A percentile compares a stretch with the other conserved stretches of the same genome.
These are phyloP conservation scores for Chytriomyces sp. DNA, from an alignment of 192 early-diverging fungal species.

Conservation along the genomic window DNA sequence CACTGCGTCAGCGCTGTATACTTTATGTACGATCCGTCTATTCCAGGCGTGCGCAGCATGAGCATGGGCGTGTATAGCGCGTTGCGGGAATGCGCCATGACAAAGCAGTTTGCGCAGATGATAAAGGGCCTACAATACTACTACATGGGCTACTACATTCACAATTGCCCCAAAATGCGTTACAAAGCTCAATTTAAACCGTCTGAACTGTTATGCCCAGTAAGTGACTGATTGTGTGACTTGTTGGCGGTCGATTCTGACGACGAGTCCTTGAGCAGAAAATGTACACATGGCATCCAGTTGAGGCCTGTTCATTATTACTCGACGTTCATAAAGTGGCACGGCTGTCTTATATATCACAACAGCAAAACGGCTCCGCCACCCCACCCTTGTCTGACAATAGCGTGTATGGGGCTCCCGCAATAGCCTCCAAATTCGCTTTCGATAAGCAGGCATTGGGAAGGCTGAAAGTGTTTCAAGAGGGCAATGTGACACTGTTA, in stretches of 20 bases:
- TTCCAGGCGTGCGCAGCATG: slow-evolving; percentile 65
- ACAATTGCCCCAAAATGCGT: slow-evolving; percentile 88
- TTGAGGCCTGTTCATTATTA: slow-evolving; percentile 53
- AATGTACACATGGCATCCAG: slow-evolving; percentile 48
- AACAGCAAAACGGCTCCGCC: neutral
- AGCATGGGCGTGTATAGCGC: slow-evolving; percentile 87
- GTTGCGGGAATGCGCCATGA: slow-evolving; percentile 79
- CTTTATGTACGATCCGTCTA: slow-evolving; percentile 85
- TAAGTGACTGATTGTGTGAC: slow-evolving; percentile 6
- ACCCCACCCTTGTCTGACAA: neutral
- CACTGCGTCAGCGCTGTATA: slow-evolving; percentile 90
- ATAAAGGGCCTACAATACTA: slow-evolving; percentile 73
- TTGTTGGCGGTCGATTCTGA: neutral
- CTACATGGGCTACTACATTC: slow-evolving; percentile 96
- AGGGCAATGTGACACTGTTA: neutral
- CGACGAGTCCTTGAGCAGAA: slow-evolving; percentile 18
- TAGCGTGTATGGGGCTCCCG: slow-evolving; percentile 14
- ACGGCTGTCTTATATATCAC: slow-evolving; percentile 35
- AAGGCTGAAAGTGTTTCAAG: slow-evolving; percentile 7
- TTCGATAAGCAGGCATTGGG: neutral
- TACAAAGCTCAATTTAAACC: slow-evolving; percentile 84
- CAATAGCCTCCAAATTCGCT: neutral
- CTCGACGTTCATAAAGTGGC: slow-evolving; percentile 62
- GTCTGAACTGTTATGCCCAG: slow-evolving; percentile 79
- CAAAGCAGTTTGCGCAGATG: slow-evolving; percentile 51